phyloP scores from a whole-genome alignment of 371 early-diverging fungal genomes.

The Actinomucor elegans region DNA sequence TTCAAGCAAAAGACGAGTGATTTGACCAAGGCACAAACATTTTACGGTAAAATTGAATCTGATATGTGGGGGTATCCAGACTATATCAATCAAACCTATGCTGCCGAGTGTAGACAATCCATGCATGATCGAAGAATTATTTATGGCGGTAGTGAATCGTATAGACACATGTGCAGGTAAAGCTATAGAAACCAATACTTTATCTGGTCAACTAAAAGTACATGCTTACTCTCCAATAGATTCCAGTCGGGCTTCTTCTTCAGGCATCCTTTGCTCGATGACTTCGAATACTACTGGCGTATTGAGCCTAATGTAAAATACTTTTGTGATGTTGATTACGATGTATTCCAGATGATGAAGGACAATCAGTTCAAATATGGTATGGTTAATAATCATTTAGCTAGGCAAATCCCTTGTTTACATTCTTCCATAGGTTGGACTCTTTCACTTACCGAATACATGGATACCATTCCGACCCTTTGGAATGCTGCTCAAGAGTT shows the following conservation, averaged over 20 bases:
- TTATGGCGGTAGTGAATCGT: slow-evolving; percentile 84
- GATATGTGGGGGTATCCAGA: slow-evolving; percentile 79
- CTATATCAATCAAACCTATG: slow-evolving; percentile 75
- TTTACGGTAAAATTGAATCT: slow-evolving; percentile 47
- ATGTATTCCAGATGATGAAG: slow-evolving; percentile 87
- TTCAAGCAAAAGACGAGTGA: slow-evolving; percentile 63
- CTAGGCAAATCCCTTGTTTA: slow-evolving; percentile 21
- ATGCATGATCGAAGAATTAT: slow-evolving; percentile 65
- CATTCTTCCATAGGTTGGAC: slow-evolving; percentile 82
- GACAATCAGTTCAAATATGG: slow-evolving; percentile 83
- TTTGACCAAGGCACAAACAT: slow-evolving; percentile 53
- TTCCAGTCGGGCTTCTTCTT: slow-evolving; percentile 83
- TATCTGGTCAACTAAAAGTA: background rate
- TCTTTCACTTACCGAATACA: slow-evolving; percentile 80
- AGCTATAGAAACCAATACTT: background rate
- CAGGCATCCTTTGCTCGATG: slow-evolving; percentile 73
- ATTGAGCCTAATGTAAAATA: slow-evolving; percentile 90
- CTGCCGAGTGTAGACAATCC: slow-evolving; percentile 53
- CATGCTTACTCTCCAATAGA: slow-evolving; percentile 22
- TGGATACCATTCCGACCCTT: slow-evolving; percentile 80
- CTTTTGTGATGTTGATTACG: slow-evolving; percentile 86
- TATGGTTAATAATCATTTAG: slow-evolving; percentile 24
- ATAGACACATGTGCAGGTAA: slow-evolving; percentile 93
- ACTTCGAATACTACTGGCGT: slow-evolving; percentile 95
- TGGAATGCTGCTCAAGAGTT: slow-evolving; percentile 71